Conservation (phyloP, 768 basidiomycete species). For the Termitomyces sp. region DNA sequence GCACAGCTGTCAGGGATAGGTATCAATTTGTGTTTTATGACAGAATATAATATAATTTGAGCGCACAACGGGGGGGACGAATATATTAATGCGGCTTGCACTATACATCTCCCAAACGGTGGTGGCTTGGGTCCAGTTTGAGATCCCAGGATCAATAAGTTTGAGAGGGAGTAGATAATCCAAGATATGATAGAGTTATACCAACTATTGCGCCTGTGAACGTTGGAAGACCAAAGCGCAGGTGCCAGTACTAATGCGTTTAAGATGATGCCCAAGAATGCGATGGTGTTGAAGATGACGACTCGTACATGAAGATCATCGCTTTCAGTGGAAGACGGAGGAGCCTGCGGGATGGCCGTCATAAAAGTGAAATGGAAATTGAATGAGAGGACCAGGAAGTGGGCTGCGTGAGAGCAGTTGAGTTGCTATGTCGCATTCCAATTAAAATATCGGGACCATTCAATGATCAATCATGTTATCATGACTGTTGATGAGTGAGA, state of each 20-base stretch:
- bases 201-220: neutral
- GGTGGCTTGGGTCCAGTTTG: neutral
- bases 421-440: no score
- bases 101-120: neutral
- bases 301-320: no score
- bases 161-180: neutral
- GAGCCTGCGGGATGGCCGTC: no score
- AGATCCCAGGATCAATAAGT: neutral
- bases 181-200: neutral
- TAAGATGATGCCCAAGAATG: neutral
- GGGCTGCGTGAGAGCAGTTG: no score
- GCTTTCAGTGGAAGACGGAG: no score
- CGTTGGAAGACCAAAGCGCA: neutral
- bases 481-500: no score
- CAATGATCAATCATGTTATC: no score
- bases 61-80: neutral
- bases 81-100: neutral
- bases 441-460: no score
- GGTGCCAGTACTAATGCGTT: neutral
- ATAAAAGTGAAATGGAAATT: no score
- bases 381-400: no score
- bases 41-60: neutral
- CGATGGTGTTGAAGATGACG: no score
- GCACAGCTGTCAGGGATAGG: neutral
- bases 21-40: neutral